These are phyloP conservation scores for Scenedesmus sp. DNA, from an alignment of 163 green algal species.

Conservation along the genomic window DNA sequence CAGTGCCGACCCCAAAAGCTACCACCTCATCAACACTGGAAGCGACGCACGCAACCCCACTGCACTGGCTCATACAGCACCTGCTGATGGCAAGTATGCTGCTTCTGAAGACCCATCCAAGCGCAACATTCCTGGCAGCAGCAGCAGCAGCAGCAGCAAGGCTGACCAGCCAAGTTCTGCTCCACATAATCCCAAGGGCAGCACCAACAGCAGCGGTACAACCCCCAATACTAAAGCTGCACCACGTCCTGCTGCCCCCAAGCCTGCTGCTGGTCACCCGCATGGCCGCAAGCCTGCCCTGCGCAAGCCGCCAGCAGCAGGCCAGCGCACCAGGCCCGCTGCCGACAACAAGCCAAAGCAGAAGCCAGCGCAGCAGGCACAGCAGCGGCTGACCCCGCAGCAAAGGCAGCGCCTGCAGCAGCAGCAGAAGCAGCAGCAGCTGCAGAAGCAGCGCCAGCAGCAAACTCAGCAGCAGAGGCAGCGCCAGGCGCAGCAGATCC, in stretches of 20 bases:
- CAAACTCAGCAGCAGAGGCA: neutral
- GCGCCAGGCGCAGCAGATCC: neutral
- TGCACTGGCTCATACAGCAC: neutral
- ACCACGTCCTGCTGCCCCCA: neutral
- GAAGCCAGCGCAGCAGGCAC: neutral
- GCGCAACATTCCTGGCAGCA: neutral
- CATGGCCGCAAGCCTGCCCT: neutral
- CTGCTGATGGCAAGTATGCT: neutral
- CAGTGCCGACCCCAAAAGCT: neutral
- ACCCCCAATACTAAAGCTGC: neutral
- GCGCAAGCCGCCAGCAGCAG: neutral
- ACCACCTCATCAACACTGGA: neutral
- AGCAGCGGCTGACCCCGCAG: neutral
- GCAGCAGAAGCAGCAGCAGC: neutral
- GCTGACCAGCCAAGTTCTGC: neutral
- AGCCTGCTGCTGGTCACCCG: neutral
- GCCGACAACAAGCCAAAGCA: neutral
- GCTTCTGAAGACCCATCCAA: neutral
- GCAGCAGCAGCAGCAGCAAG: conserved; percentile 10
- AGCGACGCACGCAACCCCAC: neutral
- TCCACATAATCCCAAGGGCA: neutral
- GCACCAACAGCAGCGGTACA: neutral
- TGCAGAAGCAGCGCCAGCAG: neutral
- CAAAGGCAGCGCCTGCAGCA: neutral
- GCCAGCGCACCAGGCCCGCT: neutral